These are phyloP conservation scores for Pseudoturritis turrita DNA, from an alignment of 345 rosid species.

Conservation along the genomic window DNA sequence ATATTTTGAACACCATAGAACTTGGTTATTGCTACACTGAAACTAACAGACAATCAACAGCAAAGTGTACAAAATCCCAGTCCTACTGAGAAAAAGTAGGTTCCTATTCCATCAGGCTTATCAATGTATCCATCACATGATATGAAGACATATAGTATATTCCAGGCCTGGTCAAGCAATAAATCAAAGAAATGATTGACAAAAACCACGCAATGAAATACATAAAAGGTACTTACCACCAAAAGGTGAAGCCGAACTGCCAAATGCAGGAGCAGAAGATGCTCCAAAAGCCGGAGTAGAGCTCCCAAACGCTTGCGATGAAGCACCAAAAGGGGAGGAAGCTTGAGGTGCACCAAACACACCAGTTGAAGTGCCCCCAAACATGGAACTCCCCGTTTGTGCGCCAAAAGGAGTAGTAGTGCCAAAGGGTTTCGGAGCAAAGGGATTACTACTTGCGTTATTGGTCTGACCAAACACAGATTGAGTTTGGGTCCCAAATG, in stretches of 20 bases:
- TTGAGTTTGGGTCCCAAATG: slow-evolving; percentile 56
- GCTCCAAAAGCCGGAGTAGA: slow-evolving; percentile 61
- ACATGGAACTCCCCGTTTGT: slow-evolving; percentile 68
- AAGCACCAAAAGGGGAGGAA: slow-evolving; percentile 77
- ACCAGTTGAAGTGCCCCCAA: slow-evolving; percentile 90
- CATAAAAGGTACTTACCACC: slow-evolving; percentile 49
- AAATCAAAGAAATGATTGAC: not conserved
- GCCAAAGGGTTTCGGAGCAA: slow-evolving; percentile 71
- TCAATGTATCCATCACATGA: not conserved
- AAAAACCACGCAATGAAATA: not conserved
- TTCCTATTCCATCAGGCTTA: not conserved
- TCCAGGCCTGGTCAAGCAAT: not conserved
- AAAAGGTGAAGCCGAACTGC: slow-evolving; percentile 59
- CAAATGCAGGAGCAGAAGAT: slow-evolving; percentile 68
- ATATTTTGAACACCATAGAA: not conserved
- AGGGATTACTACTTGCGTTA: slow-evolving; percentile 55
- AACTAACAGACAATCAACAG: not conserved
- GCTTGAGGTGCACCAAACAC: slow-evolving; percentile 69
- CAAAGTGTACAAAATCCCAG: not conserved
- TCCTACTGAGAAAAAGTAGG: not conserved
- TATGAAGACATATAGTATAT: not conserved
- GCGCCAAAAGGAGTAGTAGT: slow-evolving; percentile 66
- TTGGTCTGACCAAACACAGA: slow-evolving; percentile 68
- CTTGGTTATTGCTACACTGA: not conserved
- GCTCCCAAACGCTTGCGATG: slow-evolving; percentile 70